These are phyloP conservation scores for Saccharum hybrid DNA, from an alignment of 202 grass and related monocot species.

Conservation along the genomic window DNA sequence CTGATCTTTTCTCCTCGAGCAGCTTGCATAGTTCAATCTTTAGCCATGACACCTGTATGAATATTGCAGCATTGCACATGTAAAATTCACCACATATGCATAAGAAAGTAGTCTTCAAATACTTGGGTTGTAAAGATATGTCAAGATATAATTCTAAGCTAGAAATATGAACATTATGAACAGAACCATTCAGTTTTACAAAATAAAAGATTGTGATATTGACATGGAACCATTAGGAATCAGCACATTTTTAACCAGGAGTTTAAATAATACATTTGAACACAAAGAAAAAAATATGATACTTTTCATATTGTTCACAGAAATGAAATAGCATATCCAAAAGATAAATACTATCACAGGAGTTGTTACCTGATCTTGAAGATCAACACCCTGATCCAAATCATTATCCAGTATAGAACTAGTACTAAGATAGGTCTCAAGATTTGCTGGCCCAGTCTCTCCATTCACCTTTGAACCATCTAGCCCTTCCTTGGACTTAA, in stretches of 20 bases:
- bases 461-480: conserved; percentile 53
- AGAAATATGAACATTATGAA: conserved; percentile 27
- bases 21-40: conserved; percentile 88
- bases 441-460: conserved; percentile 51
- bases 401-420: conserved; percentile 56
- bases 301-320: conserved; percentile 16
- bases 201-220: conserved; percentile 25
- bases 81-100: conserved; percentile 30
- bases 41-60: conserved; percentile 76
- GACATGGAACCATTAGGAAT: background rate
- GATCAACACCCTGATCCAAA: conserved; percentile 67
- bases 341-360: conserved; percentile 23
- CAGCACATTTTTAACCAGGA: conserved; percentile 36
- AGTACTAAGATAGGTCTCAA: conserved; percentile 56
- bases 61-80: conserved; percentile 32
- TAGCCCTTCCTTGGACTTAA: conserved; percentile 59
- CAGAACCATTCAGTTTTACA: conserved; percentile 18
- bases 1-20: conserved; percentile 96
- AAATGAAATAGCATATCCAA: conserved; percentile 22
- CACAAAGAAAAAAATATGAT: conserved; percentile 16
- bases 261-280: conserved; percentile 20
- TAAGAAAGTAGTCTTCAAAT: conserved; percentile 6
- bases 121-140: background rate
- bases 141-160: conserved; percentile 9
- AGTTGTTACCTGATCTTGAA: conserved; percentile 78